Base-by-base conservation (phyloP, 176 grass and related monocot species). In the Oryza coarctata region DNA sequence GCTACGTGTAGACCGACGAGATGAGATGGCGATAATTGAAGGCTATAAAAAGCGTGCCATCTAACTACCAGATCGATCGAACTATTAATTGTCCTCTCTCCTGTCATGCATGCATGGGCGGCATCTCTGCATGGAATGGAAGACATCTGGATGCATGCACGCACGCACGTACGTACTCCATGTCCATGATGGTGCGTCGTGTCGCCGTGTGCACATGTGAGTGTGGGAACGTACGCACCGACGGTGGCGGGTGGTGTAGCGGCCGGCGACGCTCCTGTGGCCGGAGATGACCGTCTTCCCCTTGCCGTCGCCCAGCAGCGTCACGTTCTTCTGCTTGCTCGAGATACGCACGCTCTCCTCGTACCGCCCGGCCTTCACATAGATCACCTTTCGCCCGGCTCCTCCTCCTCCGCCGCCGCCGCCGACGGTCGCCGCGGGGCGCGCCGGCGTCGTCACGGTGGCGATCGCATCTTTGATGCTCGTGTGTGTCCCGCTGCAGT, bases 231-330 rank as follows among this genome's bases (percentile, higher is more conserved):
- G 20, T 50, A 39, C 85, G 15, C 87, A 97, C 94, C 92, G 47
- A 97, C 90, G 14, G 95, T 97, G 40, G 94, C 94, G 33, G 50
- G 84, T 92, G 81, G 77, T 94, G 31, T 71, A 92, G 33, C 94
- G 90, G 38, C 71, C 88, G 30, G 33, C 83, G 45, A 30, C 85
- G 75, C 73, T 97, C 65, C 64, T 86, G 74, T 78, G 30, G 2
- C 89, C 88, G 12, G 83, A 82, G 87, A 97, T 86, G 89, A 97
- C 32, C 3, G 92, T 94, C 78, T 91, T 92, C 58, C 84, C 90
- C 86, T 94, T 94, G 15, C 95, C 95, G 30, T 94, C 95, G 2
- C 95, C 95, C 81, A 97, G 75, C 30, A 97, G 75, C 88, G 89
- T 94, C 58, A 97, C 90, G 67, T 91, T 76, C 65, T 66, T 74